Base-by-base conservation (phyloP, 1,284 basidiomycete genomes). In the Ceratobasidium sp. region DNA sequence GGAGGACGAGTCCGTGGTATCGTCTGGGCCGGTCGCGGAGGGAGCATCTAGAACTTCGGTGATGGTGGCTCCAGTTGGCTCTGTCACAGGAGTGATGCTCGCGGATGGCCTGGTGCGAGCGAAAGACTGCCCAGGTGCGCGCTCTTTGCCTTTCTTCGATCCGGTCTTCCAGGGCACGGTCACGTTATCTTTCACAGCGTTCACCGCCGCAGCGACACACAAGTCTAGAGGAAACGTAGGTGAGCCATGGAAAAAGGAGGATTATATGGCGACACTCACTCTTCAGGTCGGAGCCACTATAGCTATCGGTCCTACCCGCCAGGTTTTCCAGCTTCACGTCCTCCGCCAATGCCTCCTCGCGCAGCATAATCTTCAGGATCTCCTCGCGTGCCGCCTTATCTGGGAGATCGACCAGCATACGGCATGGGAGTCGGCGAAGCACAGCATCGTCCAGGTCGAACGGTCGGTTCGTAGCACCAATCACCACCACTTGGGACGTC, bases 201-300 rank as follows among this genome's bases (percentile, higher is more conserved):
- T 92, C 61, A 96, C 83, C 14, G 94, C 95, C 18, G 95, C 94
- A 63, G 92, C 89, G 38, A 97, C 94, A 79, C 94, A 95, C 30
- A 96, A 82, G 82, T 97, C 94, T 96, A 77, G 2, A 49, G 38
- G 43, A 69, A 74, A 23, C 1, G 16, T 75, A 26, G 59, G 74
- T 73, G 44, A 21, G 58, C 28, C 5, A 30, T 11, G 11, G 11
- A 4, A 38, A 11, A 4, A 38, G 35, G 6, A 38, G 35, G 35
- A 38, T 41, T 38, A 30, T 49, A 14, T 13, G 28, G 23, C 3
- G 69, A 66, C 23, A 85, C 93, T 80, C 76, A 96, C 95, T 93
- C 81, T 96, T 96, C 73, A 97, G 83, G 80, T 97, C 95, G 18
- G 94, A 96, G 16, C 94, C 94, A 67, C 95, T 96, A 81, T 95